Evolutionary conservation across 2,329 filamentous ascomycete species (phyloP).

Genomic region (Hypoxylon sp.): DNA sequence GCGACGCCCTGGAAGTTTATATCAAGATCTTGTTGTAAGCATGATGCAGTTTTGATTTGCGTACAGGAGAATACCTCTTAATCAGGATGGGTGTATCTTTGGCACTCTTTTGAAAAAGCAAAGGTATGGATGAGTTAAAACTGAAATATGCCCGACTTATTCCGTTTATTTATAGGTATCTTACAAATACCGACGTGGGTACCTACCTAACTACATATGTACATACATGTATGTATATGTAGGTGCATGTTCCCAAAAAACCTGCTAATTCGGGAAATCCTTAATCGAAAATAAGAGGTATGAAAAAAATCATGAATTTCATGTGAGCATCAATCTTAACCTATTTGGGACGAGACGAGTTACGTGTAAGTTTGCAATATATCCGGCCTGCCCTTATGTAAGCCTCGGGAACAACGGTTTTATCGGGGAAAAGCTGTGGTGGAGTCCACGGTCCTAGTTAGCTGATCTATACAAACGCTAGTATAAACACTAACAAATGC

Average conservation of each 20-base stretch:
- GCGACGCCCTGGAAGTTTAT: conserved; percentile 5
- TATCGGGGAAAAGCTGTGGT: conserved; percentile 42
- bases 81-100: conserved; percentile 1
- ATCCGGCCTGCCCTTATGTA: conserved; percentile 19
- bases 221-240: too few species aligned
- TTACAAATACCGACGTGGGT: not conserved
- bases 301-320: too few species aligned
- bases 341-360: not conserved
- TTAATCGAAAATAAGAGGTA: not conserved
- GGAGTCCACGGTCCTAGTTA: conserved; percentile 3
- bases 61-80: conserved; percentile 9
- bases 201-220: not conserved
- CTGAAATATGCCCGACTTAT: not conserved
- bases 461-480: conserved; percentile 13
- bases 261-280: not conserved
- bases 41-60: conserved; percentile 6
- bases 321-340: conserved; percentile 6
- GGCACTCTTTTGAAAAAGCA: not conserved
- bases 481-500: conserved; percentile 10
- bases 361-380: not conserved
- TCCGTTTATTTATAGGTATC: not conserved
- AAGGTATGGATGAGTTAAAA: not conserved
- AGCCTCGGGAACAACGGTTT: conserved; percentile 44
- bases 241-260: not conserved
- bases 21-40: not conserved